These are phyloP conservation scores for Metarhizium sp. DNA, from an alignment of 2,329 filamentous ascomycete genomes.

Conservation along the genomic window DNA sequence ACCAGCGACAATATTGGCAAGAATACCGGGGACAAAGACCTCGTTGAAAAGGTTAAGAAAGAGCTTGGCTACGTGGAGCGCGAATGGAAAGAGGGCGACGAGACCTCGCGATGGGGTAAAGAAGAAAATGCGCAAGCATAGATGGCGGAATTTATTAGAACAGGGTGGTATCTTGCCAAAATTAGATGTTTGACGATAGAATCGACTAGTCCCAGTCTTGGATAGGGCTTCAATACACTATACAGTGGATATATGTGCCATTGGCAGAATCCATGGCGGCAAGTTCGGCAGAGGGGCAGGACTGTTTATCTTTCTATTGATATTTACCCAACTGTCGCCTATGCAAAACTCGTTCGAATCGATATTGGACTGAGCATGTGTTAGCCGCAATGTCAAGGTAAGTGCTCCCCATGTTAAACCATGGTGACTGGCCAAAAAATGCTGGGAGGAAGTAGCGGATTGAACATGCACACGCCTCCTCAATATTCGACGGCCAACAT, in stretches of 20 bases:
- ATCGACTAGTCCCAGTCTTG: background rate
- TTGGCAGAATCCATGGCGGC: background rate
- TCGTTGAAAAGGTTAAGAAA: constrained; percentile 75
- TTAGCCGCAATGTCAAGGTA: background rate
- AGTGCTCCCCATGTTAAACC: background rate
- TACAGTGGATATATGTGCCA: background rate
- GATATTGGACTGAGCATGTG: background rate
- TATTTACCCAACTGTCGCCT: too few relatives aligned
- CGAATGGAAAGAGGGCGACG: constrained; percentile 74
- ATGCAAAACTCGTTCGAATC: background rate
- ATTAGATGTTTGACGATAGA: background rate
- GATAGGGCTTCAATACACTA: background rate
- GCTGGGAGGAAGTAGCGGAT: background rate
- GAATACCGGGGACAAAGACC: constrained; percentile 80
- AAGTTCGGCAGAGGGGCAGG: background rate
- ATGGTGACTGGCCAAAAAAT: background rate
- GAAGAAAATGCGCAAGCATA: constrained; percentile 22
- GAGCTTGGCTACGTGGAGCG: constrained; percentile 80
- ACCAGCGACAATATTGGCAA: constrained; percentile 72
- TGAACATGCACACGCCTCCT: background rate
- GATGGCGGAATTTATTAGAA: background rate
- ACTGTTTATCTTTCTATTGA: background rate
- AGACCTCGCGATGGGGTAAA: constrained; percentile 71
- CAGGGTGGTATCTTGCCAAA: background rate
- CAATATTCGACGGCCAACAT: background rate